Evolutionary conservation across 352 stramenopile genomes (phyloP), one percentile per base, ranked within the genome.

Genomic region (Plasmopara muralis): DNA sequence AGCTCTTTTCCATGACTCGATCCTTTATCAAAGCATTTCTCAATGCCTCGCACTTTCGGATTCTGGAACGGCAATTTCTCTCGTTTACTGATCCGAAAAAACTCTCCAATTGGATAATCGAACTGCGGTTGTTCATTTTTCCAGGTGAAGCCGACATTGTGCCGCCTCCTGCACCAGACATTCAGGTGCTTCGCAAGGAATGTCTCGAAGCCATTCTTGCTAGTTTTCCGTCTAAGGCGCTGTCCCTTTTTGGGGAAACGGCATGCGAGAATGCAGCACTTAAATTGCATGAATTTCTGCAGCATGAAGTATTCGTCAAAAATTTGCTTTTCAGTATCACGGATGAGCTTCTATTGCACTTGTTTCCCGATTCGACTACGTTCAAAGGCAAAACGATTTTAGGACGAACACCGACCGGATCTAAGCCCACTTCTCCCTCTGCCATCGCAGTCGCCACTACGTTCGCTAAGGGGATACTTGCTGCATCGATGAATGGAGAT

Each of bases 231-330:
- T 82, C 79, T 9, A 82, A 75, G 30, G 68, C 77, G 35, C 57
- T 87, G 44, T 89, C 80, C 47, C 73, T 93, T 46, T 84, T 93
- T 35, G 83, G 83, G 47, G 80, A 93, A 15, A 77, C 55, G 16
- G 76, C 83, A 20, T 85, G 74, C 42, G 69, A 84, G 52, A 88
- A 85, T 55, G 83, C 76, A 39, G 74, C 76, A 42, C 66, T 87
- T 51, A 93, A 94, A 65, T 62, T 94, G 39, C 81, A 92, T 57
- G 82, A 91, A 60, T 91, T 94, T 43, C 45, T 92, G 51, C 83
- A 94, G 67, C 81, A 92, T 68, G 78, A 91, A 50, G 66, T 87
- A n/a, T 86, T 92, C 57, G 71, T 92, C 33, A 91, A 91, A 68
- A 94, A 91, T 50, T 50, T 94, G 47, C 47, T 87, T 28, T 92